Base-by-base conservation (phyloP, 1,284 basidiomycete species). In the Microbotryum lychnidis-dioicae region DNA sequence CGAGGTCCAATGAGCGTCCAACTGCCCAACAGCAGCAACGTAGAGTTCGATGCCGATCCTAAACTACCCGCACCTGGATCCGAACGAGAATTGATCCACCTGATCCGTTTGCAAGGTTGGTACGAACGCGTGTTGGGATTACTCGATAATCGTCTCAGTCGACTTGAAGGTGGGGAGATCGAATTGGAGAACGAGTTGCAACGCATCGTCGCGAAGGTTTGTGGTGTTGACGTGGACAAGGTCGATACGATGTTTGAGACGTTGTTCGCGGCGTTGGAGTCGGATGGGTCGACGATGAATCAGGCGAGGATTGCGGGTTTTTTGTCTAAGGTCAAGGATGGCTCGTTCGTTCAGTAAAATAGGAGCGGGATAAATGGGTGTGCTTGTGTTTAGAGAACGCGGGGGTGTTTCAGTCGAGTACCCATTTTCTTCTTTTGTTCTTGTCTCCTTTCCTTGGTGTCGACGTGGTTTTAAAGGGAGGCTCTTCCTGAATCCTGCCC, bases 71-170 rank as follows among this genome's bases (percentile, higher is more conserved):
- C 87, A 72, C 80, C 82, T 4, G 72, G 79, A 18, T 79, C 80
- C 52, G 84, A 80, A 54, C 51, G 61, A 42, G 54, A 52, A 50
- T 75, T 93, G 66, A 80, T 91, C 50, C 80, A 82, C 67, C 75
- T 96, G 69, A 79, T 86, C 64, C 79, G 91, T 70, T 74, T 93
- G 75, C 85, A 84, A 71, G 75, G 83, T 69, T 97, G 91, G 91
- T 85, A 94, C 73, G 75, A 80, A 57, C 80, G 89, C 61, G 84
- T 88, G 75, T 85, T 89, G 70, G 80, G 82, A 61, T 73, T 93
- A 56, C 82, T 93, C 33, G 37, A 56, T 42, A 58, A 72, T 37
- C 57, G 73, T 48, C 57, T 71, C 10, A 61, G 63, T 44, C 54
- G 56, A 27, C 62, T 70, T 27, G 54, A 69, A 50, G 70, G 67